Conservation (phyloP, 371 early-diverging fungal genomes). For the Mucor irregularis region DNA sequence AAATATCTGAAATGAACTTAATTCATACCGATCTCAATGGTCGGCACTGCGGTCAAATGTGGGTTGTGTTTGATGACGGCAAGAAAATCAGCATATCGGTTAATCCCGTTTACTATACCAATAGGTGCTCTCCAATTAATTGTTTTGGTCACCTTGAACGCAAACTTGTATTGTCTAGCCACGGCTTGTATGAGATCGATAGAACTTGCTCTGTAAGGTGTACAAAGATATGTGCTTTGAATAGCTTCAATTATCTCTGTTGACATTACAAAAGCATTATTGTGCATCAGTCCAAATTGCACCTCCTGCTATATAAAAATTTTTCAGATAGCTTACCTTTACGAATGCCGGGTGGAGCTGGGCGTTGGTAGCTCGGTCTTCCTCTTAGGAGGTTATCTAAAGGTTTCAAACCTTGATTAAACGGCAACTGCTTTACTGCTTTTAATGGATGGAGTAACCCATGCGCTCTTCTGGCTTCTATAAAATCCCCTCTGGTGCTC, state of each 20-base stretch:
- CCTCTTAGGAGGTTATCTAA: neutral
- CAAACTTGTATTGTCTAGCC: slow-evolving; percentile 8
- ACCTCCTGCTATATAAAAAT: too few species aligned
- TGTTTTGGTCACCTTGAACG: slow-evolving; percentile 1
- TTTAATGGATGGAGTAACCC: too few species aligned
- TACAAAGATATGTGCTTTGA: slow-evolving; percentile 9
- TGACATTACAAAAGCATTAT: neutral
- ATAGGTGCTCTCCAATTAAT: slow-evolving; percentile 6
- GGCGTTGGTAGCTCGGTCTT: too few species aligned
- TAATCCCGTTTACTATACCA: neutral
- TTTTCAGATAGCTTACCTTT: too few species aligned
- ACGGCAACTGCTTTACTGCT: too few species aligned
- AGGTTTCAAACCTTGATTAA: neutral
- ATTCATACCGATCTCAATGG: slow-evolving; percentile 1
- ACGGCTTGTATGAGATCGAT: slow-evolving; percentile 12
- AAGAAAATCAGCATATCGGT: slow-evolving; percentile 1
- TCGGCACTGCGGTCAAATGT: neutral
- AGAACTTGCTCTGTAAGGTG: slow-evolving; percentile 7
- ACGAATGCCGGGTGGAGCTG: too few species aligned
- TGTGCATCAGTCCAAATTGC: neutral
- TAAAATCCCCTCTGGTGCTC: too few species aligned
- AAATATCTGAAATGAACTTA: too few species aligned
- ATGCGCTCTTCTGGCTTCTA: too few species aligned
- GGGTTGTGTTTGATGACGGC: neutral
- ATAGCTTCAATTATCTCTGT: slow-evolving; percentile 8